A percentile compares a stretch with the other conserved stretches of the same genome.
Evolutionary conservation across 2,329 filamentous ascomycete species (phyloP).

Genomic region (Colletotrichum lindemuthianum): DNA sequence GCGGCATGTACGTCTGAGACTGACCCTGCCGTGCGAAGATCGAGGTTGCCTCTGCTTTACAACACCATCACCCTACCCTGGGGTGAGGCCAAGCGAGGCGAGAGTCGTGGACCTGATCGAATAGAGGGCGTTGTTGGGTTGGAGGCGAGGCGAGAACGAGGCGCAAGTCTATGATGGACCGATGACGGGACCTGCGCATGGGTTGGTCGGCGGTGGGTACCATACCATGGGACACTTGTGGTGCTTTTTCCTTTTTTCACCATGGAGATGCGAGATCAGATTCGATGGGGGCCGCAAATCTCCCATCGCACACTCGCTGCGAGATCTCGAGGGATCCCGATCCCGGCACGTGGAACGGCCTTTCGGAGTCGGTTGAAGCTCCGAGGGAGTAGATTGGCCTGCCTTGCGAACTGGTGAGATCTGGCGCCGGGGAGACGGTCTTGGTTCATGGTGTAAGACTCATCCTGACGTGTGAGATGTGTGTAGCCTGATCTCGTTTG

Average conservation of each 20-base stretch:
- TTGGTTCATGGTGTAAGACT: background rate
- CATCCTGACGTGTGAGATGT: background rate
- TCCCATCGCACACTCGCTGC: background rate
- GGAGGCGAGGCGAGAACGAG: background rate
- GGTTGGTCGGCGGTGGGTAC: background rate
- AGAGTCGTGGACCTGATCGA: too few species aligned
- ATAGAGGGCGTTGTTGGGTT: background rate
- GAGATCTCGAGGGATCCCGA: background rate
- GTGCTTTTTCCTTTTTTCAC: background rate
- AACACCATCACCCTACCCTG: too few species aligned
- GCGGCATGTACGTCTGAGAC: conserved; percentile 16
- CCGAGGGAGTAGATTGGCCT: background rate
- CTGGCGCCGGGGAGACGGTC: too few species aligned
- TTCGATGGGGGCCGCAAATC: background rate
- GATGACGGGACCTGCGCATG: conserved; percentile 12
- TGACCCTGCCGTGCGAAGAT: background rate
- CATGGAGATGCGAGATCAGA: conserved; percentile 10
- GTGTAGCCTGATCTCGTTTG: background rate
- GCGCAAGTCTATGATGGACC: conserved; percentile 2
- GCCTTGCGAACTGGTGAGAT: background rate
- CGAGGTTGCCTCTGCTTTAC: too few species aligned
- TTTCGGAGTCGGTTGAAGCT: background rate
- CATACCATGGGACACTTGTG: background rate
- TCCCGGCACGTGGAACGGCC: background rate
- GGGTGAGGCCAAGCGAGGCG: background rate